phyloP scores from a whole-genome alignment of 345 rosid species.

The Viola odorata region DNA sequence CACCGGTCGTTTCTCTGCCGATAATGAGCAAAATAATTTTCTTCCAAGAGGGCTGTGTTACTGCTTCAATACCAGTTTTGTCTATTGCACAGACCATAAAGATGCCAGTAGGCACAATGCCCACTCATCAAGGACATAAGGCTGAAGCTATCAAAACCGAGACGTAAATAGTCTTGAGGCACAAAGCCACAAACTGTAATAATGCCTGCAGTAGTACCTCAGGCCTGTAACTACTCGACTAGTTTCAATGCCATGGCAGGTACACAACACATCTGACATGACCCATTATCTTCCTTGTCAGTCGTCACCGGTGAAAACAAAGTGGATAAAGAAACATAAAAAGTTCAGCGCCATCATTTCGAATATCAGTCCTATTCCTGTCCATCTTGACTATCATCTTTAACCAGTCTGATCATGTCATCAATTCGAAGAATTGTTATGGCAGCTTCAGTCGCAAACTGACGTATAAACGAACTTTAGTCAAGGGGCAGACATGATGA shows the following conservation, averaged over 20 bases:
- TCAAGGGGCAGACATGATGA: background rate
- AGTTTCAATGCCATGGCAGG: constrained; percentile 2
- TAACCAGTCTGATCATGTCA: constrained; percentile 93
- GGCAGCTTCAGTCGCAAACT: constrained; percentile 98
- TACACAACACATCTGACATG: background rate
- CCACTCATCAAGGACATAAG: too few species aligned
- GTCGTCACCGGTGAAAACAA: background rate
- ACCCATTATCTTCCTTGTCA: background rate
- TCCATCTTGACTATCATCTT: constrained; percentile 80
- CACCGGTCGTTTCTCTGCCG: too few species aligned
- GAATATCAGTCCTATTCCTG: constrained; percentile 22
- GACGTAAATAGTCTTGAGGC: too few species aligned
- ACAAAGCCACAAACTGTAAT: too few species aligned
- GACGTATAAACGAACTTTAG: constrained; percentile 8
- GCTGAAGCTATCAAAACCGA: too few species aligned
- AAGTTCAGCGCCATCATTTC: background rate
- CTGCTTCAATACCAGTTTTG: too few species aligned
- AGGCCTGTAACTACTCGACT: background rate
- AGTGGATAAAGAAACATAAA: background rate
- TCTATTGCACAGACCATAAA: too few species aligned
- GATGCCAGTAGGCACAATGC: too few species aligned
- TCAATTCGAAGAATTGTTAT: constrained; percentile 94
- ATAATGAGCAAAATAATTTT: too few species aligned
- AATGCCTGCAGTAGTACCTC: too few species aligned
- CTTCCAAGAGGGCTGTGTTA: too few species aligned